Evolutionary conservation across 805 yeast species (phyloP), one percentile per base, ranked within the genome.

Genomic region (Pichia eremophila): DNA sequence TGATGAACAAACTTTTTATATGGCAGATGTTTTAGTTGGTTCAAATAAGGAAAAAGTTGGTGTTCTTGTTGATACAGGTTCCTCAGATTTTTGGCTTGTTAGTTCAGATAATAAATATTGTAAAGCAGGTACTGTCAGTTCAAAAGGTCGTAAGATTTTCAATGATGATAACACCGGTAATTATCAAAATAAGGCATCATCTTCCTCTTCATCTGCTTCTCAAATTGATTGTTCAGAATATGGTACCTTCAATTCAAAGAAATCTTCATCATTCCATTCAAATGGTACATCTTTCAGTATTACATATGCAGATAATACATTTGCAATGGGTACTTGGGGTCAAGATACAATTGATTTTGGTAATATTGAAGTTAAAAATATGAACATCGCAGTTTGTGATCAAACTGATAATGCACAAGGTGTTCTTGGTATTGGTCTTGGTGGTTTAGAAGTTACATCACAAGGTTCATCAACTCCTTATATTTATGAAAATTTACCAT

Each of bases 311-410:
- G 83, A 77, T 57, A 58, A 62, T 8, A 69, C 79, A 2, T 64
- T 56, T 43, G 81, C 81, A 5, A 45, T 46, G 8, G 83, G 83
- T 25, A 48, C 63, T 40, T 77, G 79, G 79, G 95, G 85, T 18
- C 64, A 70, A 41, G 96, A 89, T 57, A 66, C 68, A 38, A 70
- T 89, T 5, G 51, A 55, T 2, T 56, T 85, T 46, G 78, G 80
- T 41, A 76, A 70, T 43, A 62, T 72, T 14, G 63, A 70, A 3
- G 67, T 85, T 12, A 51, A 68, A 0, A 66, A 70, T 47, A 65
- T 84, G 31, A 77, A 87, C 6, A 74, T 89, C 62, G 96, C 95
- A 2, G 78, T 88, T 25, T 95, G 85, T 3, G 78, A 78, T 58
- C 62, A 64, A 35, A 76, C 87, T 2, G 77, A 79, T 51, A 79